Percentiles rank a stretch among this genome's conserved stretches.
These are phyloP conservation scores for Solanum hybrid DNA, from an alignment of 305 asterid species.

Conservation along the genomic window DNA sequence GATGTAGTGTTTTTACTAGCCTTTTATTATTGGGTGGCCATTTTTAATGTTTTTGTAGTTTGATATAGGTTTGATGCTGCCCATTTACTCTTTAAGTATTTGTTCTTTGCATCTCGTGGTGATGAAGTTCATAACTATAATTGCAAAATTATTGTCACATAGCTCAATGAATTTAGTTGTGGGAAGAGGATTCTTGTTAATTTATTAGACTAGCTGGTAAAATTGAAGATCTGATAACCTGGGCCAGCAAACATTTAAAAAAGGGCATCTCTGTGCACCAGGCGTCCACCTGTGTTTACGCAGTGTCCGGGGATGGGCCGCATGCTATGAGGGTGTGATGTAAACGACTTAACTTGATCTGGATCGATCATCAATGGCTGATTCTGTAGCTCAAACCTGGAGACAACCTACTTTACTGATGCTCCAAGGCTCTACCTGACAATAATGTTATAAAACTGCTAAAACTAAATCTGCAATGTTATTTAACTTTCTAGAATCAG, in stretches of 20 bases:
- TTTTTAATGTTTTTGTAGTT: background rate
- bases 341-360: background rate
- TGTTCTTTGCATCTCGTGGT: background rate
- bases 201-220: background rate
- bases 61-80: slow-evolving; percentile 1
- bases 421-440: background rate
- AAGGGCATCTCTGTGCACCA: background rate
- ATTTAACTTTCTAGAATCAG: background rate
- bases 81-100: background rate
- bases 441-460: background rate
- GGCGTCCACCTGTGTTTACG: background rate
- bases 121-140: background rate
- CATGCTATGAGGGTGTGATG: background rate
- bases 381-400: background rate
- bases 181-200: background rate
- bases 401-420: background rate
- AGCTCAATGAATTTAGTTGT: background rate
- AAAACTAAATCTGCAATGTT: background rate
- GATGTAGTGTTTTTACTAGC: background rate
- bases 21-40: background rate
- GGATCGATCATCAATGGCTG: background rate
- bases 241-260: background rate
- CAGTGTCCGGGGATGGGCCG: background rate
- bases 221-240: background rate
- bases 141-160: background rate